Base-by-base conservation (phyloP, 1,284 basidiomycete species). In the Moesziomyces parantarcticus region DNA sequence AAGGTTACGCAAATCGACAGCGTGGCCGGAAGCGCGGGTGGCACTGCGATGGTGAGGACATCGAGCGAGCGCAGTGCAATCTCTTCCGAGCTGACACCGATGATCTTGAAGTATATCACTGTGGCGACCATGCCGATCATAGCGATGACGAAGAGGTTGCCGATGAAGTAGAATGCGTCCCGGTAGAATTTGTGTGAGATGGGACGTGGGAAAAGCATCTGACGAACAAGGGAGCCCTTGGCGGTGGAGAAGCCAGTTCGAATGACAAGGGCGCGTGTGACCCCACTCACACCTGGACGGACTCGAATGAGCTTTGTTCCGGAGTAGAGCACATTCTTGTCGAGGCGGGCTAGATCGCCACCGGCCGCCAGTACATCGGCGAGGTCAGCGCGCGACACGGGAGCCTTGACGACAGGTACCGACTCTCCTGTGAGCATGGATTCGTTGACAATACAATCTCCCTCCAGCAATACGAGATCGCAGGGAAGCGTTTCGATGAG, bases 401-500 rank as follows among this genome's bases (percentile, higher is more conserved):
- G 55, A 1, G 54, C 22, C 46, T 76, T 76, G 47, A 56, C 48
- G 0, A 75, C 66, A 5, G 74, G 74, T 1, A 75, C 66, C 14
- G 65, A 59, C 48, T 76, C 74, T n/a, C 74, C 74, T 6, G 74
- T 75, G 20, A 76, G 55, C 74, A 76, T 76, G 16, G 65, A 44
- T 42, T 76, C 74, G 58, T 66, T 65, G 22, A 64, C 65, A 44
- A 76, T 69, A 41, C 58, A 64, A 25, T 67, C 72, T 50, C 71
- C 63, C 53, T 69, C 59, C 21, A 76, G 50, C 23, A 76, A 47
- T 4, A 75, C 42, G 10, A 58, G 14, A 43, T 76, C 73, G 55
- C 65, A 69, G 8, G 73, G 65, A 3, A 76, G 54, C 14, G 52
- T 56, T 29, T 57, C 58, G 34, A 76, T 22, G 34, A 70, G 53